Evolutionary conservation across 768 basidiomycete genomes (phyloP).

Genomic region (Pholiota microspora): DNA sequence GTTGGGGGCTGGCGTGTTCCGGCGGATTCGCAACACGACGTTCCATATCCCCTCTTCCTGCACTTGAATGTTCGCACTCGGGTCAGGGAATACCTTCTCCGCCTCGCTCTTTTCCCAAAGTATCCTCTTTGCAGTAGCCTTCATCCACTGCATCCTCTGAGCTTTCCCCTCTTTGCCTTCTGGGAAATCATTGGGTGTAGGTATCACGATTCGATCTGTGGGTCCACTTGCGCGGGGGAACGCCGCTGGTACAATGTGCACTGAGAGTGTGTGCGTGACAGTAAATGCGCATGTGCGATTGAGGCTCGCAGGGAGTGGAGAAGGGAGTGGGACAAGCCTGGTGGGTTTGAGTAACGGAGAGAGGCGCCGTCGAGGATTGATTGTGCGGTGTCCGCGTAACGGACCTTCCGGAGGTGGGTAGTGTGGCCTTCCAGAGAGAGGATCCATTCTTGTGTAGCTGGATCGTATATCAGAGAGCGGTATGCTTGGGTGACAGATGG

Average conservation of each 20-base stretch:
- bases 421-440: conserved; percentile 18
- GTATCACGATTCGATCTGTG: conserved; percentile 16
- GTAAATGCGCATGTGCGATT: conserved; percentile 16
- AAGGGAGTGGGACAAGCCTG: conserved; percentile 14
- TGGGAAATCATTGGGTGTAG: conserved; percentile 15
- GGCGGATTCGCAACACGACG: conserved; percentile 19
- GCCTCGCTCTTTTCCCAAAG: conserved; percentile 18
- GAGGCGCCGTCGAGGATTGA: conserved; percentile 18
- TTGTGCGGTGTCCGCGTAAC: conserved; percentile 14
- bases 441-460: conserved; percentile 13
- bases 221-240: conserved; percentile 20
- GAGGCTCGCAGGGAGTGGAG: conserved; percentile 13
- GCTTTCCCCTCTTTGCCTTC: conserved; percentile 11
- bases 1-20: conserved; percentile 11
- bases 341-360: conserved; percentile 14
- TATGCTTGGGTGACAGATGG: too few species aligned
- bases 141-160: conserved; percentile 21
- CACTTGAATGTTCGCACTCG: conserved; percentile 7
- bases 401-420: conserved; percentile 15
- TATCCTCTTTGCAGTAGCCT: conserved; percentile 10
- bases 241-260: conserved; percentile 24
- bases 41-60: conserved; percentile 21
- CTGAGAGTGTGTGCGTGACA: conserved; percentile 20
- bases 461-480: too few species aligned
- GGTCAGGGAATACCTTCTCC: conserved; percentile 17